Base-by-base conservation (phyloP, 2,329 filamentous ascomycete species). In the Whalleya microplaca region DNA sequence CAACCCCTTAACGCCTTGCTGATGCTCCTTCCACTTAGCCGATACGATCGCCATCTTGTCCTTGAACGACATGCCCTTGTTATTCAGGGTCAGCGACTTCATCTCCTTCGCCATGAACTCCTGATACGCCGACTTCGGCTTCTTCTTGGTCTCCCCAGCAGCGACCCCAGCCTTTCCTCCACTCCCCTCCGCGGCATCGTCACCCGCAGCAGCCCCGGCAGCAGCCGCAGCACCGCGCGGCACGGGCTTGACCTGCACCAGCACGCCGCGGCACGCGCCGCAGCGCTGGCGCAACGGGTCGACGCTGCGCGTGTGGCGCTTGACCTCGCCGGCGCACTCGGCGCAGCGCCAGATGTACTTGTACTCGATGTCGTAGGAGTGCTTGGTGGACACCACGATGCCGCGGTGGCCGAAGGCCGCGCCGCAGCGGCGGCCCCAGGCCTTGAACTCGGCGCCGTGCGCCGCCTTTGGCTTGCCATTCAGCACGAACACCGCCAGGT, bases 401-500 rank as follows among this genome's bases (percentile, higher is more conserved):
- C 85, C 87, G 2, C 84, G 79, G 45, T 82, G 70, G 2, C 77
- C 80, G 64, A 93, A 90, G 0, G 78, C 79, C 2, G 62, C 64
- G 1, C 76, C 84, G 73, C 77, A 84, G 72, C 78, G 83, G 48
- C 71, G 67, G 3, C 80, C 87, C 86, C 92, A 96, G 1, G 74
- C 70, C 72, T 96, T 93, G 81, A 97, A 97, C 66, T 91, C 89
- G 12, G 84, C 81, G 20, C 93, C 93, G 70, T 97, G 93, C 0
- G 92, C 91, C 59, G 90, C 88, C 53, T 86, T 87, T 43, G 84
- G 87, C 37, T 93, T 78, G 37, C 87, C 85, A 47, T 83, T 88
- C 61, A 98, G 79, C 86, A 98, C 96, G 73, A 94, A 97, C 67
- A 92, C 96, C 43, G 91, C 88, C 1, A 98, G 78, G 70, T 99